Conservation (phyloP, 163 green algal genomes). For the Scenedesmus sp. region DNA sequence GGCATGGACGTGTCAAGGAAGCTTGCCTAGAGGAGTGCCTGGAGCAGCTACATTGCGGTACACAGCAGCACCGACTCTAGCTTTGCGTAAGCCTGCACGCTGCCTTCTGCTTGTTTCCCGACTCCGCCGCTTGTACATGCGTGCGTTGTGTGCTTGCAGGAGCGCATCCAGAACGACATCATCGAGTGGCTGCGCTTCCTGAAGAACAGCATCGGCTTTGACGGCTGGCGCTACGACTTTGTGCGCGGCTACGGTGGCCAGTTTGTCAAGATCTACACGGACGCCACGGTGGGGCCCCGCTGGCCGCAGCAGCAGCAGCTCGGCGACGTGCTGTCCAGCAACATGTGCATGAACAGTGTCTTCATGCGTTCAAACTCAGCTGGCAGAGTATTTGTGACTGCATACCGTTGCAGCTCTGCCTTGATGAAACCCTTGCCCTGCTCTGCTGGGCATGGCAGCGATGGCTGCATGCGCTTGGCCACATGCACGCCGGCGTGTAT, state of each 20-base stretch:
- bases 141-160: conserved; percentile 19
- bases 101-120: too few species aligned
- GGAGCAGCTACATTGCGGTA: too few species aligned
- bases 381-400: too few species aligned
- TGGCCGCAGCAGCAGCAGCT: not conserved
- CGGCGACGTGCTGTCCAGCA: too few species aligned
- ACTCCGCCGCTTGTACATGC: not conserved
- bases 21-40: too few species aligned
- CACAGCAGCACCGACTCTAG: too few species aligned
- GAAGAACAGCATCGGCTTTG: conserved; percentile 89
- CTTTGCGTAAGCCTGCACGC: too few species aligned
- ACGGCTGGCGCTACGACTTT: conserved; percentile 96
- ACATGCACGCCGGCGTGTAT: not conserved
- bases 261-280: conserved; percentile 91
- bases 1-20: too few species aligned
- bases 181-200: conserved; percentile 91
- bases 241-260: conserved; percentile 90
- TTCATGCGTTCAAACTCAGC: not conserved
- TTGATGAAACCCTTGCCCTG: too few species aligned
- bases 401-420: too few species aligned
- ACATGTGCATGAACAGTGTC: not conserved
- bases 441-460: not conserved
- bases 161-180: conserved; percentile 74
- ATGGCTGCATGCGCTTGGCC: not conserved
- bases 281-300: conserved; percentile 80